A percentile compares a stretch with the other conserved stretches of the same genome.
Evolutionary conservation across 129 eudicot genomes (phyloP).

Genomic region (Apium graveolens): DNA sequence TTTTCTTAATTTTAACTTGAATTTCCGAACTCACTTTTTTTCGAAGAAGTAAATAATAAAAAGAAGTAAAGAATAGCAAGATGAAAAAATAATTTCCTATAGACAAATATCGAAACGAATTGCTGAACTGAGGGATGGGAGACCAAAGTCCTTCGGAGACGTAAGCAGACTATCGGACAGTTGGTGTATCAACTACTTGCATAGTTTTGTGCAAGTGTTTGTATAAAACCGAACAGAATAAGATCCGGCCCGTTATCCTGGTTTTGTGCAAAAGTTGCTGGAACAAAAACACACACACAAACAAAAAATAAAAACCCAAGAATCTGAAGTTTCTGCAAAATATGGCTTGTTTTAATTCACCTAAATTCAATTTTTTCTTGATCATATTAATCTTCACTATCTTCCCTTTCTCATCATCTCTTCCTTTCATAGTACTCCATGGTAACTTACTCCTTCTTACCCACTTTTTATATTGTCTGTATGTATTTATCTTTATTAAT

Average conservation of each 20-base stretch:
- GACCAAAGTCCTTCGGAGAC: too few species aligned
- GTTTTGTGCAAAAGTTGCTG: neutral
- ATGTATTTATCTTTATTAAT: neutral
- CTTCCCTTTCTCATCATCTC: conserved; percentile 35
- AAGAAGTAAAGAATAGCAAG: too few species aligned
- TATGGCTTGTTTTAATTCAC: neutral
- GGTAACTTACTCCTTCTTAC: conserved; percentile 28
- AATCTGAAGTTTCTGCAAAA: neutral
- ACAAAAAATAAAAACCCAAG: neutral
- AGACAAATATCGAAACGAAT: too few species aligned
- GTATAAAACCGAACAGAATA: neutral
- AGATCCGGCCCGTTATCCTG: neutral
- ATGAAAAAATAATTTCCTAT: too few species aligned
- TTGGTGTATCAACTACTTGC: too few species aligned
- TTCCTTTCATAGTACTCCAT: conserved; percentile 87
- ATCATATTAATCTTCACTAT: conserved; percentile 17
- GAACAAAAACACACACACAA: neutral
- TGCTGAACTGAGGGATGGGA: too few species aligned
- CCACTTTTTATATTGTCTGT: neutral
- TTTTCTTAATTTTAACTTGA: too few species aligned
- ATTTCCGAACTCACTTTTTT: too few species aligned
- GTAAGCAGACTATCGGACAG: too few species aligned
- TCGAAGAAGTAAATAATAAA: too few species aligned
- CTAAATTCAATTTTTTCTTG: neutral
- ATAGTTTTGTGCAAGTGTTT: too few species aligned